phyloP scores from a whole-genome alignment of 78 protist genomes.

The Corallochytrium limacisporum region DNA sequence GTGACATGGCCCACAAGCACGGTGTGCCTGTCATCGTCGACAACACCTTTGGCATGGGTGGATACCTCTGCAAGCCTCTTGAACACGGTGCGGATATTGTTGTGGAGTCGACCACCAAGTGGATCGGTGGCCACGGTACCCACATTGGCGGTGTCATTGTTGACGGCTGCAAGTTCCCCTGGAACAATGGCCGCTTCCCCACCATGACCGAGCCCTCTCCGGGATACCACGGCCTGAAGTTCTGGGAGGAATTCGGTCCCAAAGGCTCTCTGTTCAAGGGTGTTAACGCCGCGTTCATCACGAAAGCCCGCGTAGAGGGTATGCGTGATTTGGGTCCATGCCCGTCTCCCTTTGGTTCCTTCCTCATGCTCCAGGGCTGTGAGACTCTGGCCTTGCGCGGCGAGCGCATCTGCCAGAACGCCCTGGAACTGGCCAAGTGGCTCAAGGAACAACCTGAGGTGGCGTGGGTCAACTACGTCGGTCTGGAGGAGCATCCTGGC shows the following conservation, averaged over 20 bases:
- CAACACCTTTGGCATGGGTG: constrained; percentile 42
- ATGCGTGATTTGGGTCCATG: constrained; percentile 25
- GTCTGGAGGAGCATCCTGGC: background rate
- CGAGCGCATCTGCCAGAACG: constrained; percentile 21
- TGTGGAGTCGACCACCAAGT: constrained; percentile 45
- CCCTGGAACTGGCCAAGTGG: constrained; percentile 15
- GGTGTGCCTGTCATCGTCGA: constrained; percentile 42
- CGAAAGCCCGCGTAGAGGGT: constrained; percentile 15
- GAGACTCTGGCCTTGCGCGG: too few relatives aligned
- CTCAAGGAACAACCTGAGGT: constrained; percentile 25
- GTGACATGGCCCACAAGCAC: background rate
- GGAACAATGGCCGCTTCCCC: too few relatives aligned
- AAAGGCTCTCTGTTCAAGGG: background rate
- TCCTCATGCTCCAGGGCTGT: constrained; percentile 24
- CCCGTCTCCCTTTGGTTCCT: constrained; percentile 27
- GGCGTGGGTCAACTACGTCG: constrained; percentile 21
- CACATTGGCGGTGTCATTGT: constrained; percentile 44
- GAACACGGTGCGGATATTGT: constrained; percentile 50
- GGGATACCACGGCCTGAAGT: constrained; percentile 32
- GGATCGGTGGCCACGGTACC: constrained; percentile 49
- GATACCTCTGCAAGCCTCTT: constrained; percentile 30
- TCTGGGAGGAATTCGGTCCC: constrained; percentile 19
- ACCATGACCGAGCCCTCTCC: background rate
- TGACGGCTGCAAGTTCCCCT: constrained; percentile 24
- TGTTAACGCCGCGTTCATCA: constrained; percentile 2